Evolutionary conservation across 768 basidiomycete genomes (phyloP).

Genomic region (Guyanaporus albipodus): DNA sequence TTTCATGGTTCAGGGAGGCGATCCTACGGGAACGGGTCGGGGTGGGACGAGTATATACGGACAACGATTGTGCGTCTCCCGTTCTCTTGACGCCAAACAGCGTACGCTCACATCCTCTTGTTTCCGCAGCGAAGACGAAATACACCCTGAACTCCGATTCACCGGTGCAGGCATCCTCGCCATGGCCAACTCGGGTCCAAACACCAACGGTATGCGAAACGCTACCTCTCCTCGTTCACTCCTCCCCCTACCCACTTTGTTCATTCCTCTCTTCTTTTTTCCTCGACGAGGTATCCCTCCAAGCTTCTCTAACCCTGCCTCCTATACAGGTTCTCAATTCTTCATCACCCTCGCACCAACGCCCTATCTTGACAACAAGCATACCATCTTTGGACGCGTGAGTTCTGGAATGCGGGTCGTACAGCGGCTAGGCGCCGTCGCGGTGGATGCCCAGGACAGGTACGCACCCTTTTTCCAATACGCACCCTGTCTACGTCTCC

Average conservation of each 20-base stretch:
- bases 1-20: slow-evolving; percentile 96
- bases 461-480: neutral
- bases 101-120: neutral
- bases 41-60: slow-evolving; percentile 90
- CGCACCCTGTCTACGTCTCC: neutral
- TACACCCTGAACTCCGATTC: slow-evolving; percentile 87
- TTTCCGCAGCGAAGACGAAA: slow-evolving; percentile 75
- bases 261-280: too few species aligned
- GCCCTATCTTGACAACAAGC: slow-evolving; percentile 79
- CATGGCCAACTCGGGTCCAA: slow-evolving; percentile 97
- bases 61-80: slow-evolving; percentile 69
- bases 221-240: neutral
- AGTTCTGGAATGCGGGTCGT: slow-evolving; percentile 88
- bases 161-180: slow-evolving; percentile 95
- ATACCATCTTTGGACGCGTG: slow-evolving; percentile 90
- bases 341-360: slow-evolving; percentile 85
- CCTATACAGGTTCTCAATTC: slow-evolving; percentile 84
- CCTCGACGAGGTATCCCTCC: too few species aligned
- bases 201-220: slow-evolving; percentile 61
- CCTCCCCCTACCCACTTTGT: neutral
- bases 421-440: slow-evolving; percentile 87
- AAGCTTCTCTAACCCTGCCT: slow-evolving; percentile 11
- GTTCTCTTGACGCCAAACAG: neutral
- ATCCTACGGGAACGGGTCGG: slow-evolving; percentile 92
- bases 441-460: slow-evolving; percentile 86